Evolutionary conservation across 73 alveolate species (phyloP), one percentile per base, ranked within the genome.

Genomic region (Tetrahymena elliotti): DNA sequence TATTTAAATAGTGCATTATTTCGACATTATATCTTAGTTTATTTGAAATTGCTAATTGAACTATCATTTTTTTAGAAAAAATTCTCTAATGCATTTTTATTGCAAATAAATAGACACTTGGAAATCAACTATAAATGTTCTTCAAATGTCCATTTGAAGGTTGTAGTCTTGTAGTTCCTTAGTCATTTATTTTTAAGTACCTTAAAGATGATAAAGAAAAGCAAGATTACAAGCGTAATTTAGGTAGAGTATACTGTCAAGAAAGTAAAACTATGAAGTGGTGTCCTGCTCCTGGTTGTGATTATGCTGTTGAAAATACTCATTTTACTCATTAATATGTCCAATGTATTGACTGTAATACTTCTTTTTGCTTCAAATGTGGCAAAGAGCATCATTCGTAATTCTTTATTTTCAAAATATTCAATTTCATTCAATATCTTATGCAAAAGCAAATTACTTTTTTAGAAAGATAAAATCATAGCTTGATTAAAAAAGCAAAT

Each of bases 361-460:
- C 38, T 52, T n/a, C 94, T 35, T 97, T 97, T 93, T 98, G 99
- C 96, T 97, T 97, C 97, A 97, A 96, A 93, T 98, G 99, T 41
- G 96, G 97, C 93, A 94, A 97, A 93, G 99, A 98, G 83, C 84
- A 97, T 16, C 99, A 97, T 11, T 68, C 88, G 88, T 68, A 68
- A 68, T 8, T 68, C 36, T 68, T 68, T 31, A n/a, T 18, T 7
- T 68, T 6, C 6, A 68, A 6, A 22, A 27, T 27, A 22, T 68
- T 31, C 38, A 18, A 5, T 47, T 47, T 0, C 10, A 41, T 0
- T 13, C 20, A 47, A 3, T 47, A 47, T 47, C 22, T 47, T 47
- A 18, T 10, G 13, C 27, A 47, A 47, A 47, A 38, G 52, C 5
- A 7, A 38, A 47, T 18, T 47, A 47, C 13, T 18, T 47, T 18